phyloP scores from a whole-genome alignment of 805 yeast species.

The Torulaspora franciscae region DNA sequence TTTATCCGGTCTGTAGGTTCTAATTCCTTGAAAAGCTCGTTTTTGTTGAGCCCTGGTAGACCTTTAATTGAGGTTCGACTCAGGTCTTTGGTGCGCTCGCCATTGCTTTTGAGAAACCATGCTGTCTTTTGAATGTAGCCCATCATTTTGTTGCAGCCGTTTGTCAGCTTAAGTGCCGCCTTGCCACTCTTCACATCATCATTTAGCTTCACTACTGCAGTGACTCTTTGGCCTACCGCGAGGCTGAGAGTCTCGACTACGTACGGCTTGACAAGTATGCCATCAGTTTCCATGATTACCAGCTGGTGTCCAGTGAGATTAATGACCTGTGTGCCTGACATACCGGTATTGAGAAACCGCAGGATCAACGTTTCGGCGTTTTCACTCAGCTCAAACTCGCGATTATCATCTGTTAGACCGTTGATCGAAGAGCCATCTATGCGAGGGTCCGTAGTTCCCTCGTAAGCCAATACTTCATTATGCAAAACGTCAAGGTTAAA shows the following conservation, averaged over 20 bases:
- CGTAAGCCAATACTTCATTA: slow-evolving; percentile 23
- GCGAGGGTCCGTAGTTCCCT: slow-evolving; percentile 28
- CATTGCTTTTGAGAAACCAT: slow-evolving; percentile 19
- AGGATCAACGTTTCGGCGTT: slow-evolving; percentile 42
- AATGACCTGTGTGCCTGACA: slow-evolving; percentile 53
- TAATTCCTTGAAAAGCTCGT: slow-evolving; percentile 23
- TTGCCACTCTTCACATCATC: slow-evolving; percentile 38
- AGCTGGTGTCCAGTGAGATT: slow-evolving; percentile 50
- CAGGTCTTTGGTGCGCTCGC: slow-evolving; percentile 29
- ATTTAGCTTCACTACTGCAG: slow-evolving; percentile 53
- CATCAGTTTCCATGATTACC: slow-evolving; percentile 56
- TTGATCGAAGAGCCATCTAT: slow-evolving; percentile 27
- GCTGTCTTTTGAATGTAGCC: slow-evolving; percentile 40
- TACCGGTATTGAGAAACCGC: slow-evolving; percentile 51
- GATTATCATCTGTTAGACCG: slow-evolving; percentile 18
- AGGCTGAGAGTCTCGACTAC: slow-evolving; percentile 45
- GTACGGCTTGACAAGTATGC: slow-evolving; percentile 48
- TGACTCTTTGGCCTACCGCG: slow-evolving; percentile 75
- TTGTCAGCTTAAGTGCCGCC: slow-evolving; percentile 38
- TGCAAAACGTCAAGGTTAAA: slow-evolving; percentile 38
- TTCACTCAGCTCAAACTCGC: slow-evolving; percentile 38
- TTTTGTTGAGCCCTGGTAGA: slow-evolving; percentile 29
- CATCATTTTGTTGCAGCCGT: slow-evolving; percentile 48
- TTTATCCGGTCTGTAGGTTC: slow-evolving; percentile 11
- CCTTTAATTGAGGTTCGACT: slow-evolving; percentile 41